phyloP scores from a whole-genome alignment of 169 alveolate genomes.

The Eimeria sp. region DNA sequence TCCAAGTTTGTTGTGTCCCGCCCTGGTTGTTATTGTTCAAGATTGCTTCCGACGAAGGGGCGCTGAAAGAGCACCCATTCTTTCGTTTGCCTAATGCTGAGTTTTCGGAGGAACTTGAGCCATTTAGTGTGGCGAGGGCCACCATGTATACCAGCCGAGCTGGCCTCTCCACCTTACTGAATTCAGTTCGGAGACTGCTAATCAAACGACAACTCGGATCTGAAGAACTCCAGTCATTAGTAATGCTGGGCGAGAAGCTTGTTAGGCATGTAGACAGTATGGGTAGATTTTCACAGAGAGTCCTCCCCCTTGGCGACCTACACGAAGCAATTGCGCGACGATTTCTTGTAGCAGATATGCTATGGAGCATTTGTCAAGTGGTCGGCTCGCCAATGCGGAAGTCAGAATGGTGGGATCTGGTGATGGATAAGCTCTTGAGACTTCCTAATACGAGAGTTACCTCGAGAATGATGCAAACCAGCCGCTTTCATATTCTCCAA shows the following conservation, averaged over 20 bases:
- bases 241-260: neutral
- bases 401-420: neutral
- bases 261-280: neutral
- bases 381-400: slow-evolving; percentile 15
- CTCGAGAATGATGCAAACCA: neutral
- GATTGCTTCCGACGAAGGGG: neutral
- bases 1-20: neutral
- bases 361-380: slow-evolving; percentile 21
- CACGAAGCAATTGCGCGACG: slow-evolving; percentile 19
- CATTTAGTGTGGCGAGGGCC: neutral
- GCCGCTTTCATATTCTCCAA: neutral
- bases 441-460: neutral
- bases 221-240: neutral
- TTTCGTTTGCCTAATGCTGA: neutral
- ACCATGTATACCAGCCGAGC: neutral
- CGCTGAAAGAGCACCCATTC: neutral
- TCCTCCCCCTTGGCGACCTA: neutral
- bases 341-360: neutral
- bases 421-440: neutral
- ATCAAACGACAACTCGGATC: neutral
- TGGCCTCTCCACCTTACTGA: neutral
- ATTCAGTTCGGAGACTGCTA: neutral
- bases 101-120: neutral
- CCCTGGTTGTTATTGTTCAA: neutral
- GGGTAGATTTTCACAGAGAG: neutral